Percentiles rank a stretch among this genome's conserved stretches.
phyloP scores from a whole-genome alignment of 345 rosid species.

The Lepidium aucheri region DNA sequence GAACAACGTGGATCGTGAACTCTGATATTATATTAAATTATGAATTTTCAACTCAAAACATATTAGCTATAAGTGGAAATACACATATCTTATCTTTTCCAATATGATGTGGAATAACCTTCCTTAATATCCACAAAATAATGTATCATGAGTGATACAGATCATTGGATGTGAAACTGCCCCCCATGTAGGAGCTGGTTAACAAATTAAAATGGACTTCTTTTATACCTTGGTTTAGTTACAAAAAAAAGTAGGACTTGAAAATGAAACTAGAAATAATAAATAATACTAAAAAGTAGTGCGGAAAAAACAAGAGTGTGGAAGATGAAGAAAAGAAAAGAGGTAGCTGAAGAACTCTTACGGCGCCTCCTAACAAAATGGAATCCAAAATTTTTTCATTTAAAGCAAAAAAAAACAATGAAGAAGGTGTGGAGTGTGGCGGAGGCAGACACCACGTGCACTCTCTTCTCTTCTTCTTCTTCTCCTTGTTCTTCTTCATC shows the following conservation, averaged over 20 bases:
- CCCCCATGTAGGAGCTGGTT: too few species aligned
- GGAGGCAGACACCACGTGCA: conserved; percentile 61
- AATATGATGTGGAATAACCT: too few species aligned
- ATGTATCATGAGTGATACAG: too few species aligned
- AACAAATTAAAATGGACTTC: too few species aligned
- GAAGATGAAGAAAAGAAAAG: neutral
- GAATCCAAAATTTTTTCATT: neutral
- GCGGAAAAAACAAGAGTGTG: conserved; percentile 27
- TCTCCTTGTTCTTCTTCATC: conserved; percentile 8
- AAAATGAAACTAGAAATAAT: neutral
- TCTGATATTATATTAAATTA: too few species aligned
- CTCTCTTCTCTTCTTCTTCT: conserved; percentile 12
- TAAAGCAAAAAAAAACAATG: neutral
- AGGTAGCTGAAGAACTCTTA: conserved; percentile 32
- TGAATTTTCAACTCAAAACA: too few species aligned
- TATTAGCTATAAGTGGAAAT: too few species aligned
- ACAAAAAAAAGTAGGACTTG: too few species aligned
- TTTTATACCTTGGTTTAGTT: neutral
- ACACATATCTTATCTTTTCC: too few species aligned
- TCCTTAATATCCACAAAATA: too few species aligned
- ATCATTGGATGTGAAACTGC: too few species aligned
- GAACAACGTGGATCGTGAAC: too few species aligned
- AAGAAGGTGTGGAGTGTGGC: conserved; percentile 31
- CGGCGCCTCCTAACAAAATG: conserved; percentile 10
- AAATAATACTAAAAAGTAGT: neutral